Base-by-base conservation (phyloP, 2,329 filamentous ascomycete genomes). In the Rhinocladiella similis region DNA sequence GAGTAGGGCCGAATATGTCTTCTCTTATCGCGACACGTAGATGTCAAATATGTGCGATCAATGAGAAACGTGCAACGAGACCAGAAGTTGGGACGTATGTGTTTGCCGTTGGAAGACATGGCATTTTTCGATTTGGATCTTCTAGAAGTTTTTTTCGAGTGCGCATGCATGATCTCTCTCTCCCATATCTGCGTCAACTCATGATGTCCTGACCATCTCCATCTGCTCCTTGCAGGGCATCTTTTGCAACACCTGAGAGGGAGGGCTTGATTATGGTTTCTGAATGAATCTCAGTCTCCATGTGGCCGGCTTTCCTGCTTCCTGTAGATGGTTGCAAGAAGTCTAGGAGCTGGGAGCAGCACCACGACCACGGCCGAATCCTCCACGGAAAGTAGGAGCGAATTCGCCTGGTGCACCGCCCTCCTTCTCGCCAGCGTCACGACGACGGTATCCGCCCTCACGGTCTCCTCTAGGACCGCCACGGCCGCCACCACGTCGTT, bases 341-440 rank as follows among this genome's bases (percentile, higher is more conserved):
- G 29, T 47, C 29, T 52, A 59, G 20, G 53, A 50, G 38, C 56
- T 50, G 69, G 88, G 85, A 79, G 88, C 83, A 72, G 80, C 85
- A 73, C 88, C 88, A 82, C 90, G 88, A 73, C 88, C 88, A 82
- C 90, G 90, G 75, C 91, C 91, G 76, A 88, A 89, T 73, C 89
- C 90, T 82, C 89, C 88, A 83, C 89, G 90, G 88, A 96, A 96
- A 77, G 88, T 86, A 75, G 91, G 91, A 80, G 88, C 87, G 78
- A 94, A 96, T 79, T 91, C 90, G 80, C 90, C 89, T 73, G 91
- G 89, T 75, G 91, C 90, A 83, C 87, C 90, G 72, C 90, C 90
- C 82, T 96, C 91, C 86, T 95, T 95, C 77, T 88, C 87, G 73
- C 86, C 88, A 79, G 85, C 87, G 73, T 95, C 91, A 74, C 92